Evolutionary conservation across 2,329 filamentous ascomycete species (phyloP).

Genomic region (Lachnellula suecica): DNA sequence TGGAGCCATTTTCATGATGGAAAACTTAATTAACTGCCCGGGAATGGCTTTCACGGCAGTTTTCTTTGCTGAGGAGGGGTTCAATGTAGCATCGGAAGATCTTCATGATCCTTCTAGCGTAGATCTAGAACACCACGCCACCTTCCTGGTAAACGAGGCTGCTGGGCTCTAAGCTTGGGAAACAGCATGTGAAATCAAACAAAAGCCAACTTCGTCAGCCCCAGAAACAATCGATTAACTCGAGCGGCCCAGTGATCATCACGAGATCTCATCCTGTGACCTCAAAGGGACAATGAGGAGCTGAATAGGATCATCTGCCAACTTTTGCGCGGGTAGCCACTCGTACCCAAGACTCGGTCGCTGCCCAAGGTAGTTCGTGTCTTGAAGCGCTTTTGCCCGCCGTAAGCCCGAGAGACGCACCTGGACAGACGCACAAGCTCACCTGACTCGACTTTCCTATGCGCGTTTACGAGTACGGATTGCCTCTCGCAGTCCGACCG

Average conservation of each 20-base stretch:
- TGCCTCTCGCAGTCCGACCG: not conserved
- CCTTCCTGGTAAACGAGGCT: not conserved
- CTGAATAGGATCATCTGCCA: not conserved
- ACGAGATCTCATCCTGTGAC: slow-evolving; percentile 4
- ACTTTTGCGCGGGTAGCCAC: slow-evolving; percentile 7
- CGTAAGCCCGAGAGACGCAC: slow-evolving; percentile 10
- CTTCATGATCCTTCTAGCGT: slow-evolving; percentile 1
- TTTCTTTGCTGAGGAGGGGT: not conserved
- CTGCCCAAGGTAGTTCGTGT: not conserved
- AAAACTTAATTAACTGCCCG: not conserved
- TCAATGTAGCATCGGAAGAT: not conserved
- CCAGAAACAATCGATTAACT: slow-evolving; percentile 4
- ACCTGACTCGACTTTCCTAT: slow-evolving; percentile 10
- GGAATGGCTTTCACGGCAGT: not conserved
- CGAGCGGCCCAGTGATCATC: slow-evolving; percentile 1
- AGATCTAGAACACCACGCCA: slow-evolving; percentile 4
- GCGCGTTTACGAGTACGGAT: not conserved
- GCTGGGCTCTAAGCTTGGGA: not conserved
- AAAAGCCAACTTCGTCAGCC: not conserved
- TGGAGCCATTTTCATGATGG: not conserved
- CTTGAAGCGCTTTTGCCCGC: slow-evolving; percentile 10
- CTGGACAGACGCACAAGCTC: not conserved
- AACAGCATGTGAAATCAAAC: not conserved
- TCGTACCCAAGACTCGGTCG: too few relatives aligned
- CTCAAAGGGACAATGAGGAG: not conserved